Evolutionary conservation across 768 basidiomycete species (phyloP), one percentile per base, ranked within the genome.

Genomic region (Gautieria morchelliformis): DNA sequence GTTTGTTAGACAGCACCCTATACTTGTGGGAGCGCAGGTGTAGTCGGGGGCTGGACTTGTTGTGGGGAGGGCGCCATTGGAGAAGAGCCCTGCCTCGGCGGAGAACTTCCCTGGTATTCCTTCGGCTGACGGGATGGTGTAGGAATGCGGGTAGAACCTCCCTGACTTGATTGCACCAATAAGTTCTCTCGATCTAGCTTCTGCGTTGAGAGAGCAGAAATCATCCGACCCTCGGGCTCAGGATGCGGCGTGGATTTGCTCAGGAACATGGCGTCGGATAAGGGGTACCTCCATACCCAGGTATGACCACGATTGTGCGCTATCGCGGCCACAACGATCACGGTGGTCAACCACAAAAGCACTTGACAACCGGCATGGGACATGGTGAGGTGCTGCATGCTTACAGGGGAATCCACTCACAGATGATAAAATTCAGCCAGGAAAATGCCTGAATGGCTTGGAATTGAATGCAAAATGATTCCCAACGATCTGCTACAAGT

Each of bases 261-360:
- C 33, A 52, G 33, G 15, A 52, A 12, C 9, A 22, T 30, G 20
- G 52, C 52, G n/a, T 52, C 52, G 33, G 35, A 52, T 9, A 52
- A 37, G 33, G 52, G 55, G 22, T 47, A 56, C n/a, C 22, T 37
- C 55, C 55, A 56, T 9, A 48, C 55, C 35, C 32, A 35, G 30
- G 55, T 32, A 47, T 56, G 24, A 5, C 55, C 55, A 19, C 39
- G 44, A 24, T 35, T 46, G 41, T 56, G 55, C 14, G 45, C 55
- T 15, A 5, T 56, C 17, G 32, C 45, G 9, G 55, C 22, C 35
- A 47, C 44, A 11, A 47, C 55, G 3, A 47, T 32, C 12, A 56
- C 3, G 12, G 22, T 24, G 19, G 46, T 33, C 17, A 56, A 33
- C 55, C 55, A 56, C 12, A 47, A 4, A 8, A 56, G 33, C 22